A percentile compares a stretch with the other conserved stretches of the same genome.
phyloP scores from a whole-genome alignment of 2,329 filamentous ascomycete species.

The Fusarium anguioides region DNA sequence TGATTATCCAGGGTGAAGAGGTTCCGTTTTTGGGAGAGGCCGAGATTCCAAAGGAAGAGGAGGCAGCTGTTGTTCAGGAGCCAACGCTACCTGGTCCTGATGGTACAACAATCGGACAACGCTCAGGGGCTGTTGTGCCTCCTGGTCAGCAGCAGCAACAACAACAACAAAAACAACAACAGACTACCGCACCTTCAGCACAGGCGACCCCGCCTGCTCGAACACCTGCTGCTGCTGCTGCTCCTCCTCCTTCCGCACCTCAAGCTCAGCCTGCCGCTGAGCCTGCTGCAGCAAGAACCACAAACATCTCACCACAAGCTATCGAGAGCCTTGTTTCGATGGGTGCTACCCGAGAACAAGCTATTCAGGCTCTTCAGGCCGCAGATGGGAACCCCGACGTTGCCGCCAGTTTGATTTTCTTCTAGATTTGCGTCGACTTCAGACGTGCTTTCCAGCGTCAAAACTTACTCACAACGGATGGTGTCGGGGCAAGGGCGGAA shows the following conservation, averaged over 20 bases:
- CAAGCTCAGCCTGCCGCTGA: slow-evolving; percentile 45
- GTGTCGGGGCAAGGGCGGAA: slow-evolving; percentile 19
- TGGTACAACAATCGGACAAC: slow-evolving; percentile 87
- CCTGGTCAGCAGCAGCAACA: slow-evolving; percentile 31
- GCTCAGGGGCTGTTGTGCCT: slow-evolving; percentile 77
- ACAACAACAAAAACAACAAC: slow-evolving; percentile 7
- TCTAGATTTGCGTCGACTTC: slow-evolving; percentile 33
- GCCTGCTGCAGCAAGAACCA: slow-evolving; percentile 41
- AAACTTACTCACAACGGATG: slow-evolving; percentile 20
- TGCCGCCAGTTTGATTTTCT: slow-evolving; percentile 83
- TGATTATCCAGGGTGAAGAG: slow-evolving; percentile 89
- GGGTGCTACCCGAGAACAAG: slow-evolving; percentile 80
- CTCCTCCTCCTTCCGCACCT: slow-evolving; percentile 44
- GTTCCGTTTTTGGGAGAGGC: slow-evolving; percentile 92
- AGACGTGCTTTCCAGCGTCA: slow-evolving; percentile 15
- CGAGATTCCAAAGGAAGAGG: slow-evolving; percentile 89
- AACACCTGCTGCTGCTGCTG: slow-evolving; percentile 44
- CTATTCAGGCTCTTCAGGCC: slow-evolving; percentile 82
- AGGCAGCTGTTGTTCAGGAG: slow-evolving; percentile 80
- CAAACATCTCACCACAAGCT: slow-evolving; percentile 67
- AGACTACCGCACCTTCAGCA: slow-evolving; percentile 26
- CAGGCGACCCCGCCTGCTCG: slow-evolving; percentile 43
- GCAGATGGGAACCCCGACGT: slow-evolving; percentile 87
- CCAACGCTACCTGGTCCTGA: slow-evolving; percentile 86
- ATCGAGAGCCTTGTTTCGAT: slow-evolving; percentile 81